These are phyloP conservation scores for Rossbeevera mucosa DNA, from an alignment of 768 basidiomycete species.

Conservation along the genomic window DNA sequence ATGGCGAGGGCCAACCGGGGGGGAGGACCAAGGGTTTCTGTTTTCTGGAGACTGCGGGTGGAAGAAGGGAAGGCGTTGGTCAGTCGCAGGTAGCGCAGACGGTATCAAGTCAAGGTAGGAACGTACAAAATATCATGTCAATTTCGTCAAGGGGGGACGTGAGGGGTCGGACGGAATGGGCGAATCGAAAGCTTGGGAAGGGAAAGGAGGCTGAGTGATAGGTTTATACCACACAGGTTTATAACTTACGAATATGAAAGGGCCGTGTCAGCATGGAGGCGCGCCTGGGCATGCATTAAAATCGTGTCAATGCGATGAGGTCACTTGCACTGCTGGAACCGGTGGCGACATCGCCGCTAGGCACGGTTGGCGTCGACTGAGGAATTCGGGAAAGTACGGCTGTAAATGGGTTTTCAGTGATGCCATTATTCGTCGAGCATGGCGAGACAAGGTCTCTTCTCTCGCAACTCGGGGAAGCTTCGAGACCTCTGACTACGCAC, in stretches of 20 bases:
- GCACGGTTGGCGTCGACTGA: conserved; percentile 11
- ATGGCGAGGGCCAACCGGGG: conserved; percentile 34
- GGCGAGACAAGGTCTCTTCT: not conserved
- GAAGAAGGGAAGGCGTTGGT: not conserved
- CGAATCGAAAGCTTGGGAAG: not conserved
- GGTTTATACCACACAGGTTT: conserved; percentile 21
- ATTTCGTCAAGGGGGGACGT: not conserved
- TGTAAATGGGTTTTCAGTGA: not conserved
- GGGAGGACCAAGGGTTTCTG: conserved; percentile 28
- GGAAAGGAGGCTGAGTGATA: not conserved
- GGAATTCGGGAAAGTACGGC: conserved; percentile 7
- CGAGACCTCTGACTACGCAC: not conserved
- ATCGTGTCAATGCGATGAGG: conserved; percentile 31
- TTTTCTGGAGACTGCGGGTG: conserved; percentile 26
- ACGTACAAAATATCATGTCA: not conserved
- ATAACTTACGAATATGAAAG: conserved; percentile 19
- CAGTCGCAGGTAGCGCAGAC: not conserved
- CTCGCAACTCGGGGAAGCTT: not conserved
- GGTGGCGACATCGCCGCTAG: conserved; percentile 19
- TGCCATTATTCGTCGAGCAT: not conserved
- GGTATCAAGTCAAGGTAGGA: not conserved
- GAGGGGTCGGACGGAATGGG: not conserved
- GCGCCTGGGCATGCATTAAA: conserved; percentile 28
- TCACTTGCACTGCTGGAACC: conserved; percentile 17
- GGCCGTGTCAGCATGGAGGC: conserved; percentile 13